Evolutionary conservation across 495 filamentous ascomycete genomes (phyloP).

Genomic region (Cryomyces antarcticus): DNA sequence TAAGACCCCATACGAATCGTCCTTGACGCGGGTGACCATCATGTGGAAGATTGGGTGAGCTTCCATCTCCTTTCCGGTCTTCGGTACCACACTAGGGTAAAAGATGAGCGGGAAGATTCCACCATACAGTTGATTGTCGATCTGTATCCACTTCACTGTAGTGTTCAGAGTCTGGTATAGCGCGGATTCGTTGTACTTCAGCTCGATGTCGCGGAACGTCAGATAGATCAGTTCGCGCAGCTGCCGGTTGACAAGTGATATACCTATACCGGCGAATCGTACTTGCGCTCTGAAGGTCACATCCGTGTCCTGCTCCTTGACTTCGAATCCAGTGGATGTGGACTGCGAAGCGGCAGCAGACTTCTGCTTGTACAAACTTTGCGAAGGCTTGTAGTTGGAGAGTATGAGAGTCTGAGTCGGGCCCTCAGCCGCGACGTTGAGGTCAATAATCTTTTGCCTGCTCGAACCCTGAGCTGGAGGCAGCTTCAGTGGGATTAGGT

Average conservation of each 20-base stretch:
- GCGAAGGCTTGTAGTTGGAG: constrained; percentile 85
- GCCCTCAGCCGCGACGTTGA: constrained; percentile 86
- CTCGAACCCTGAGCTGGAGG: constrained; percentile 34
- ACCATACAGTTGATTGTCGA: constrained; percentile 96
- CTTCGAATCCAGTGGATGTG: constrained; percentile 62
- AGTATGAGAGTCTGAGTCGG: constrained; percentile 85
- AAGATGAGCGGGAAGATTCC: constrained; percentile 95
- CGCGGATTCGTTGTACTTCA: constrained; percentile 79
- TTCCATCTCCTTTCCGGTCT: constrained; percentile 92
- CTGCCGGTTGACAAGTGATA: constrained; percentile 84
- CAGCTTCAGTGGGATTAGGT: constrained; percentile 73
- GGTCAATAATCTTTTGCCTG: constrained; percentile 69
- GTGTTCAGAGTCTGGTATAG: constrained; percentile 79
- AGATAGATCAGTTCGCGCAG: constrained; percentile 83
- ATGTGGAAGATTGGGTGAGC: constrained; percentile 85
- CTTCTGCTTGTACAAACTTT: constrained; percentile 85
- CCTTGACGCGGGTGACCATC: constrained; percentile 84
- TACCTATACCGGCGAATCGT: constrained; percentile 71
- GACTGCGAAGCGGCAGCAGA: constrained; percentile 31
- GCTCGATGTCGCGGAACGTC: constrained; percentile 78
- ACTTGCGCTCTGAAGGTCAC: constrained; percentile 77
- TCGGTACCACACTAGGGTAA: constrained; percentile 96
- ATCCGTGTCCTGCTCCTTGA: constrained; percentile 72
- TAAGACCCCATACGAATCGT: constrained; percentile 91
- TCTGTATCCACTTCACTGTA: constrained; percentile 94